Base-by-base conservation (phyloP, 2,329 filamentous ascomycete genomes). In the Hypoxylon sp. region DNA sequence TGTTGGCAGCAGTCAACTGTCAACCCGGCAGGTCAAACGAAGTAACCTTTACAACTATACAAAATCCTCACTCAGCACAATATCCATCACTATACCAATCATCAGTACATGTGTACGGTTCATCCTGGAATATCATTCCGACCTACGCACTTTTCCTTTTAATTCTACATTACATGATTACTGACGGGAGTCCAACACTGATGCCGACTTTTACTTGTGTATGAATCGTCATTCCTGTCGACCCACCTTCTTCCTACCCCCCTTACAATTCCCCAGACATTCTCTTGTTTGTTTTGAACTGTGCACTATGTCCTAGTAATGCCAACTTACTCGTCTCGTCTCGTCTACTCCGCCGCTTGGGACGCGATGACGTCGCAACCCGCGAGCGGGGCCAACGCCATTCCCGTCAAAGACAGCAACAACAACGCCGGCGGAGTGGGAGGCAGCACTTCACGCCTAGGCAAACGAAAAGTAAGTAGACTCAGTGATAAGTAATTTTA, bases 391-490 rank as follows among this genome's bases (percentile, higher is more conserved):
- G 2, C 7, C 17, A 7, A 11, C 5, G 38, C 7, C 6, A 21
- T 43, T 17, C 3, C 38, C 11, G 3, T 17, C 1, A 1, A 21
- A 11, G 9, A 43, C 19, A n/a, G 17, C 5, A 7, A n/a, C n/a
- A 43, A 21, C 2, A 43, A 21, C 6, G 38, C 38, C 5, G 21
- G 3, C 17, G 11, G 2, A 6, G 10, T 11, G 38, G 7, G 5
- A 4, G 9, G 2, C 19, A 43, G 17, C 38, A 21, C 17, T 43
- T 23, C 38, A 11, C 5, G 11, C n/a, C n/a, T 14, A 5, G 28
- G 48, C 7, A 55, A 61, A 46, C 28, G 38, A 6, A 36, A 46
- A 28, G 58, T 53, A n/a, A 46, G 43, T 21, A 7, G 30, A 30
- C 5, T 1, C 36, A 10, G 19, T n/a, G 21, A 36, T 34, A 13